Conservation (phyloP, 2,329 filamentous ascomycete species). For the Ophiostoma fasciatum region DNA sequence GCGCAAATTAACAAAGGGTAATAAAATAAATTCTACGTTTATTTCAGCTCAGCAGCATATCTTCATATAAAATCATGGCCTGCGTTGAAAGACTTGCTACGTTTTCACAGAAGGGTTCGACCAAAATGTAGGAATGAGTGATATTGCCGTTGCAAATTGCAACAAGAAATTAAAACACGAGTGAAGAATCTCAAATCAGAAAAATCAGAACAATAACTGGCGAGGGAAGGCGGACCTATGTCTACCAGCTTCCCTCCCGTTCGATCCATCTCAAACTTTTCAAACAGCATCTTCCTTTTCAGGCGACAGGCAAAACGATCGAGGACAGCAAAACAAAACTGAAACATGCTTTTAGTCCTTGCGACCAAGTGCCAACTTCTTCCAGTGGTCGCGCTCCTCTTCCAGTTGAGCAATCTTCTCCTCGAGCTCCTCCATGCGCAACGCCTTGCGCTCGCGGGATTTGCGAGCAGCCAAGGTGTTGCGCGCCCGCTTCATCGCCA, state of each 20-base stretch:
- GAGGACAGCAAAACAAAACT: background rate
- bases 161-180: too few species aligned
- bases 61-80: too few species aligned
- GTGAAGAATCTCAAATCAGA: too few species aligned
- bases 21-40: too few species aligned
- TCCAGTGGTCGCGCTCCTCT: slow-evolving; percentile 52
- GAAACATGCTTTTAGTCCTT: slow-evolving; percentile 12
- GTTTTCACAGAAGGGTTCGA: too few species aligned
- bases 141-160: too few species aligned
- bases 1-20: background rate
- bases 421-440: slow-evolving; percentile 61
- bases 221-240: too few species aligned
- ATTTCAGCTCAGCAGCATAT: too few species aligned
- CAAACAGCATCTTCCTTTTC: slow-evolving; percentile 2
- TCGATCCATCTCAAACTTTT: slow-evolving; percentile 3
- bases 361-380: slow-evolving; percentile 34
- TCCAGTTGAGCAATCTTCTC: slow-evolving; percentile 55
- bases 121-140: too few species aligned
- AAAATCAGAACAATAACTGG: too few species aligned
- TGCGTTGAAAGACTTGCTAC: too few species aligned
- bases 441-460: slow-evolving; percentile 74
- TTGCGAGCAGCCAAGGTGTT: slow-evolving; percentile 91
- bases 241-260: background rate
- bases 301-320: too few species aligned
- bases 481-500: slow-evolving; percentile 84